Conservation (phyloP, 192 early-diverging fungal species). For the Coemansia sp. region DNA sequence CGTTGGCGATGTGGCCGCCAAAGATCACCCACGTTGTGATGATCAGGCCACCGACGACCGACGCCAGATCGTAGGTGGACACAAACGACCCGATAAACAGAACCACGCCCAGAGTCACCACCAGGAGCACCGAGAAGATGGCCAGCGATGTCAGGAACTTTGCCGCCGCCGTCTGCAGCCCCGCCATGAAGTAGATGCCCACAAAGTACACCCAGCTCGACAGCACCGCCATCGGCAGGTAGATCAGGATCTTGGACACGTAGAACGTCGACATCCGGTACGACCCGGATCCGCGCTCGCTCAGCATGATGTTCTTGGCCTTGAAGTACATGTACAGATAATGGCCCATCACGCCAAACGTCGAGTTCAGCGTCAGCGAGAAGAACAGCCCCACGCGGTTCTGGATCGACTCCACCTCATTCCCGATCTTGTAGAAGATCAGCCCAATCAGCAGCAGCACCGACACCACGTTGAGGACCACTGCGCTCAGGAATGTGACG, state of each 20-base stretch:
- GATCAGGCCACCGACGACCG: constrained; percentile 41
- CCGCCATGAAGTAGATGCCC: constrained; percentile 56
- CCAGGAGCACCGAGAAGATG: constrained; percentile 41
- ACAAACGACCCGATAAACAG: constrained; percentile 51
- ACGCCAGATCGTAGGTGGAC: constrained; percentile 41
- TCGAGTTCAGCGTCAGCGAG: constrained; percentile 57
- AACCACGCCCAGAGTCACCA: constrained; percentile 48
- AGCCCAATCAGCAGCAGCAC: constrained; percentile 58
- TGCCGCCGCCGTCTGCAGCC: constrained; percentile 28
- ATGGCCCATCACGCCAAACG: constrained; percentile 63
- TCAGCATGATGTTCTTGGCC: constrained; percentile 59
- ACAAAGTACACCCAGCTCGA: constrained; percentile 53
- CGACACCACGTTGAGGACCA: constrained; percentile 53
- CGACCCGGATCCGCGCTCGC: constrained; percentile 65
- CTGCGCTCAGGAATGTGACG: constrained; percentile 43
- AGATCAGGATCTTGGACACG: constrained; percentile 61
- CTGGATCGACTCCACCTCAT: constrained; percentile 54
- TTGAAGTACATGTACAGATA: constrained; percentile 55
- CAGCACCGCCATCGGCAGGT: constrained; percentile 48
- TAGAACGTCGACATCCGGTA: constrained; percentile 67
- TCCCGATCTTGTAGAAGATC: constrained; percentile 56
- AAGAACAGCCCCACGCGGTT: constrained; percentile 57
- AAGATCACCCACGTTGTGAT: constrained; percentile 53
- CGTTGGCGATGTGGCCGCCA: constrained; percentile 53
- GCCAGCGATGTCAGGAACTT: constrained; percentile 39